Evolutionary conservation across 306 rosid species (phyloP).

Genomic region (Astragalus membranaceus): DNA sequence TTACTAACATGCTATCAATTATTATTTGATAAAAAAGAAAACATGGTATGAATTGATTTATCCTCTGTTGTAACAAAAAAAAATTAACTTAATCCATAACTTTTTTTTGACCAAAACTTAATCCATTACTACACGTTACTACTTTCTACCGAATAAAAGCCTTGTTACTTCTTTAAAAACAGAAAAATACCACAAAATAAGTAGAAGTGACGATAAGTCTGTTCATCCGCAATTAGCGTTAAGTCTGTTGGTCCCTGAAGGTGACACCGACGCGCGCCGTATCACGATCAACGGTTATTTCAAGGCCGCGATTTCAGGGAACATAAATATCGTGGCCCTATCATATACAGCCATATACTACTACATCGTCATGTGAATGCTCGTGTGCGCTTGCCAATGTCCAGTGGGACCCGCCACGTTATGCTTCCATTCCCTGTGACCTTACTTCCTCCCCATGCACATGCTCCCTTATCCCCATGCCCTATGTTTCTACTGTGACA

Average conservation of each 20-base stretch:
- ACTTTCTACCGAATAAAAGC: no score
- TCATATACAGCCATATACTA: slow-evolving; percentile 7
- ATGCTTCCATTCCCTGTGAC: neutral
- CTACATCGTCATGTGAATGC: slow-evolving; percentile 46
- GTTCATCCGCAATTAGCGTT: slow-evolving; percentile 21
- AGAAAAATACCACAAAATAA: neutral
- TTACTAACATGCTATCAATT: no score
- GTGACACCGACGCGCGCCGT: neutral
- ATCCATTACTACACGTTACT: no score
- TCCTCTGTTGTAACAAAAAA: no score
- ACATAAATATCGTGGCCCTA: slow-evolving; percentile 34
- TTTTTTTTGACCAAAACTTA: no score
- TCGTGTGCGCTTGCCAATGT: slow-evolving; percentile 36
- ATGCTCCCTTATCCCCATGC: slow-evolving; percentile 17
- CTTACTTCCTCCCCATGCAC: slow-evolving; percentile 24
- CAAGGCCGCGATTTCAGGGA: slow-evolving; percentile 37
- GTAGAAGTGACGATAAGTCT: no score
- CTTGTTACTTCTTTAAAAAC: no score
- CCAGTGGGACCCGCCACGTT: slow-evolving; percentile 53
- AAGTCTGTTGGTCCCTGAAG: neutral
- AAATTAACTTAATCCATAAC: no score
- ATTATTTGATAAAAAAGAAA: no score
- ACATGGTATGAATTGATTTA: no score
- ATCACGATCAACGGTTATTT: slow-evolving; percentile 34
- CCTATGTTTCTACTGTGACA: neutral